Conservation (phyloP, 345 rosid species). For the Stellera chamaejasme region DNA sequence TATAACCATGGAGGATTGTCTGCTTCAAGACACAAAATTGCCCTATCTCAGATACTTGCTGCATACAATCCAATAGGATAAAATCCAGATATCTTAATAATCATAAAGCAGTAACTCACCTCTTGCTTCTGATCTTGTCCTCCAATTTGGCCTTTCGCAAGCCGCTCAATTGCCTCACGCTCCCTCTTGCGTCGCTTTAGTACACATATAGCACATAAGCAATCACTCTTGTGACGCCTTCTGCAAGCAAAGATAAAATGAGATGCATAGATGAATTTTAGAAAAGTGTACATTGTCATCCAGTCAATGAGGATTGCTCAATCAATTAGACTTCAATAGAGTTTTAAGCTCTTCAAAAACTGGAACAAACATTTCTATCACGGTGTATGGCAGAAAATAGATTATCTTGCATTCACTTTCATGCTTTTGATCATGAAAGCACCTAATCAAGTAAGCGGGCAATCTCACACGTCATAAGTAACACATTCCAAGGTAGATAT, state of each 20-base stretch:
- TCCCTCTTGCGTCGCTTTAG: constrained; percentile 86
- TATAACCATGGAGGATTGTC: too few species aligned
- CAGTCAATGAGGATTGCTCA: too few species aligned
- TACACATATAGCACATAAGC: constrained; percentile 91
- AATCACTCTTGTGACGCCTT: constrained; percentile 86
- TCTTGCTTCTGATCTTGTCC: constrained; percentile 52
- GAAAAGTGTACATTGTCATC: neutral
- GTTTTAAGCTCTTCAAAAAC: too few species aligned
- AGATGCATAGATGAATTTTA: neutral
- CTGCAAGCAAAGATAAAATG: constrained; percentile 31
- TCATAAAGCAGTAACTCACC: constrained; percentile 43
- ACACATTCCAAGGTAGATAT: too few species aligned
- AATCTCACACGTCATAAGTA: too few species aligned
- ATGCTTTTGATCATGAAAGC: too few species aligned
- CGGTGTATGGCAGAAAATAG: too few species aligned
- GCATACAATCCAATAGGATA: constrained; percentile 37
- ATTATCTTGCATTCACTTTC: too few species aligned
- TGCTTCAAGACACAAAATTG: neutral
- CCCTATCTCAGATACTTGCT: neutral
- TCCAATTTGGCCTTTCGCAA: constrained; percentile 48
- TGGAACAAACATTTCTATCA: too few species aligned
- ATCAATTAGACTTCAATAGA: too few species aligned
- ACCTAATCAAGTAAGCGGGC: too few species aligned
- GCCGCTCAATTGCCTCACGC: constrained; percentile 63
- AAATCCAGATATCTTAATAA: constrained; percentile 42